Evolutionary conservation across 2,329 filamentous ascomycete genomes (phyloP).

Genomic region (Paecilomyces fulvus): DNA sequence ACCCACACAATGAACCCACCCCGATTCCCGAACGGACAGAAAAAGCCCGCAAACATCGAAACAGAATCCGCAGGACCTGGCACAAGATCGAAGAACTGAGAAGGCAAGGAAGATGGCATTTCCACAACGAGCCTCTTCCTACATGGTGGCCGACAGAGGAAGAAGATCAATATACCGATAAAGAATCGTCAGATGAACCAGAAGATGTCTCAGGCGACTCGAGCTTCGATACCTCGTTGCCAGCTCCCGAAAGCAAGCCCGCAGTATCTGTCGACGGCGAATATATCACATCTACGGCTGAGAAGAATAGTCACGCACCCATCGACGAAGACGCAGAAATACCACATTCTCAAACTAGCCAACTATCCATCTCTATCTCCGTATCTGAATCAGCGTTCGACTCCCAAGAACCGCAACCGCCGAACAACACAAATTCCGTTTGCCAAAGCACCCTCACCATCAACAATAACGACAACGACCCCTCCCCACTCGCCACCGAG

Average conservation of each 20-base stretch:
- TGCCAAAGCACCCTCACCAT: not conserved
- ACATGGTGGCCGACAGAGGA: constrained; percentile 15
- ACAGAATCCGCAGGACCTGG: not conserved
- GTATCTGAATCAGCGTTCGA: constrained; percentile 19
- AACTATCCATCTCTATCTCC: constrained; percentile 12
- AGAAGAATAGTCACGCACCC: not conserved
- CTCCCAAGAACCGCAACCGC: constrained; percentile 8
- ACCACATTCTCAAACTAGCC: constrained; percentile 10
- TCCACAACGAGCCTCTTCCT: constrained; percentile 20
- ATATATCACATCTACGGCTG: not conserved
- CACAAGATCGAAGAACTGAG: not conserved
- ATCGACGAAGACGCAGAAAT: not conserved
- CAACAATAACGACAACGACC: not conserved
- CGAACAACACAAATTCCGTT: not conserved
- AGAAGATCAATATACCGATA: constrained; percentile 2
- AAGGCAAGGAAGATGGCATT: not conserved
- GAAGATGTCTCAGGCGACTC: not conserved
- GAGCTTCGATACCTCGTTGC: not conserved
- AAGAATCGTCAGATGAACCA: not conserved
- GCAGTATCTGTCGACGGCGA: no score
- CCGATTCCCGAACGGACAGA: not conserved
- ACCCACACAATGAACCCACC: not conserved
- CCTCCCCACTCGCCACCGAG: no score
- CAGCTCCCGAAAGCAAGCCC: not conserved
- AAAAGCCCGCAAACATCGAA: not conserved